Base-by-base conservation (phyloP, 805 yeast species). In the Candida tammaniensis region DNA sequence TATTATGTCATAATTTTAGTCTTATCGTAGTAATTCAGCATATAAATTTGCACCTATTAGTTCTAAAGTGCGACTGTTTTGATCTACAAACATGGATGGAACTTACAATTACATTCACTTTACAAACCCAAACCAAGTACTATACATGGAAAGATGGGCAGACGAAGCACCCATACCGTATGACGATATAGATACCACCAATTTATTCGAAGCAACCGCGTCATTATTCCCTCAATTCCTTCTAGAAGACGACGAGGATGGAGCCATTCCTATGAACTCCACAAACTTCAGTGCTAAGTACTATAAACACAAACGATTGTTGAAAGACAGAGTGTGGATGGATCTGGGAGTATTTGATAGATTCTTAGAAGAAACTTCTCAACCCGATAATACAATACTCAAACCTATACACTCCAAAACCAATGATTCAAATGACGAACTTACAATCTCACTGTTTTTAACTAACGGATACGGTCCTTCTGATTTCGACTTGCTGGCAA, bases 141-240 rank as follows among this genome's bases (percentile, higher is more conserved):
- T 63, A 1, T 62, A 58, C 37, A 61, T 64, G 56, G 72, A 67
- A 37, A 54, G 55, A 20, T 67, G 73, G 73, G 46, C 46, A 9
- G 64, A 64, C 29, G 68, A 63, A 14, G 36, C 31, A 12, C 55
- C 61, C 2, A 55, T 67, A 18, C 63, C 70, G 1, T 66, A 52
- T 36, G 68, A 67, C 36, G 70, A 63, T 27, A 64, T 67, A 13
- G 72, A 67, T 35, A 65, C 72, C 16, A 55, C 53, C 12, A 41
- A 55, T 8, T 48, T 67, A 13, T 40, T 61, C 19, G 71, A 67
- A 19, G 64, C 64, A 4, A 62, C 70, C 3, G 39, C 61, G 3
- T 48, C 36, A 21, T 38, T 64, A 11, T 64, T 64, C 44, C 70
- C 72, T 5, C 61, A 54, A 29, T 47, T 55, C 18, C 47, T 63